Conservation (phyloP, 2,329 filamentous ascomycete genomes). For the Colletotrichum tropicicola region DNA sequence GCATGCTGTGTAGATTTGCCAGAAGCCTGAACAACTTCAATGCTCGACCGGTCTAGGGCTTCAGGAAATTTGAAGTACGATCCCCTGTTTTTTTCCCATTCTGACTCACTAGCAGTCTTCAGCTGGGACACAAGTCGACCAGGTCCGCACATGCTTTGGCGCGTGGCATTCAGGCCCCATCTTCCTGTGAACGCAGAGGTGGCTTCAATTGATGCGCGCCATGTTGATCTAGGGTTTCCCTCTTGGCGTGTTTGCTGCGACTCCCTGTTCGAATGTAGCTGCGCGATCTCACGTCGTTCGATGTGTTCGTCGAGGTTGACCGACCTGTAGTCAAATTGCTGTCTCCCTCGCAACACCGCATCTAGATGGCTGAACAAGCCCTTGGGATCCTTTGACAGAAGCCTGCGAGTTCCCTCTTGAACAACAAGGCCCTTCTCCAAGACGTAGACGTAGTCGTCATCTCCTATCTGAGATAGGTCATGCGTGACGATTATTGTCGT, state of each 20-base stretch:
- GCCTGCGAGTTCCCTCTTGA: slow-evolving; percentile 71
- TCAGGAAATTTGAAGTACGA: neutral
- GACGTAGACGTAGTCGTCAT: slow-evolving; percentile 82
- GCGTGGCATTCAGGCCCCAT: neutral
- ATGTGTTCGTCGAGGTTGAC: too few species aligned
- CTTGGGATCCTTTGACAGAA: slow-evolving; percentile 55
- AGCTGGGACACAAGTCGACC: neutral
- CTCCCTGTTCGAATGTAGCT: neutral
- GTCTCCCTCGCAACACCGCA: too few species aligned
- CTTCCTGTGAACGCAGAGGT: neutral
- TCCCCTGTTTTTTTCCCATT: neutral
- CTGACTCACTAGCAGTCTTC: neutral
- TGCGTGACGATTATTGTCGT: slow-evolving; percentile 96
- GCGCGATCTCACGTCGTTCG: neutral
- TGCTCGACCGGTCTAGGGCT: neutral
- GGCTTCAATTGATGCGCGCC: neutral
- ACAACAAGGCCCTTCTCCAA: slow-evolving; percentile 75
- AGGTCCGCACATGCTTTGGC: neutral
- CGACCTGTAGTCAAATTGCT: too few species aligned
- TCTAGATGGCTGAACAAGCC: slow-evolving; percentile 58
- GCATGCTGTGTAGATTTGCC: neutral
- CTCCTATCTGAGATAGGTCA: slow-evolving; percentile 79
- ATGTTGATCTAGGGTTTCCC: neutral
- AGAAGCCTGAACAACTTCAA: neutral
- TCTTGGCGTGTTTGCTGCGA: neutral